phyloP scores from a whole-genome alignment of 257 asterid genomes.

The Solanum appendiculatum region DNA sequence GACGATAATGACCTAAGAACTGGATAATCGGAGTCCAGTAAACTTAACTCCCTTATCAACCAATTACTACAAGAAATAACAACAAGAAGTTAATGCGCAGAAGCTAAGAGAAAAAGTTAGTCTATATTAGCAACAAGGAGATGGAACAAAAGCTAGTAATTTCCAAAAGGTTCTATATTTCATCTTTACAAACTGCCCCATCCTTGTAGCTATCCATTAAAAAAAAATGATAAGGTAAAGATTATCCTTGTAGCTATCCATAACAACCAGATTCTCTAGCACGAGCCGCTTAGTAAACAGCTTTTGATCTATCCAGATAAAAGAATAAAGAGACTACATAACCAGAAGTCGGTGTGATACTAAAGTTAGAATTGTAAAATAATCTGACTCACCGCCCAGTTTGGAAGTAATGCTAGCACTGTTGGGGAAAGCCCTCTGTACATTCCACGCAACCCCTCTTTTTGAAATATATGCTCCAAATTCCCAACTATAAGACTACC shows the following conservation, averaged over 20 bases:
- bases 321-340: background rate
- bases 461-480: conserved; percentile 70
- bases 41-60: background rate
- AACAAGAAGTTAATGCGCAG: background rate
- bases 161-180: background rate
- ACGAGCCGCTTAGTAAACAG: background rate
- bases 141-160: background rate
- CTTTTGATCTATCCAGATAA: background rate
- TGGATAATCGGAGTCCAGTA: background rate
- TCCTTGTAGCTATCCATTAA: background rate
- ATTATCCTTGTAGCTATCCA: background rate
- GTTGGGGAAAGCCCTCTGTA: conserved; percentile 97
- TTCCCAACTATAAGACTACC: conserved; percentile 88
- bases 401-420: conserved; percentile 85
- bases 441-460: conserved; percentile 92
- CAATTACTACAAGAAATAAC: background rate
- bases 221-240: background rate
- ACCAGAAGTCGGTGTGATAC: background rate
- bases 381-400: conserved; percentile 73
- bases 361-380: background rate
- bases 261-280: background rate
- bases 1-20: background rate
- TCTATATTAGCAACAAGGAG: background rate
- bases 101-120: background rate
- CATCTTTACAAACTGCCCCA: background rate